phyloP scores from a whole-genome alignment of 2,329 filamentous ascomycete species.

The Mollisia scopiformis region DNA sequence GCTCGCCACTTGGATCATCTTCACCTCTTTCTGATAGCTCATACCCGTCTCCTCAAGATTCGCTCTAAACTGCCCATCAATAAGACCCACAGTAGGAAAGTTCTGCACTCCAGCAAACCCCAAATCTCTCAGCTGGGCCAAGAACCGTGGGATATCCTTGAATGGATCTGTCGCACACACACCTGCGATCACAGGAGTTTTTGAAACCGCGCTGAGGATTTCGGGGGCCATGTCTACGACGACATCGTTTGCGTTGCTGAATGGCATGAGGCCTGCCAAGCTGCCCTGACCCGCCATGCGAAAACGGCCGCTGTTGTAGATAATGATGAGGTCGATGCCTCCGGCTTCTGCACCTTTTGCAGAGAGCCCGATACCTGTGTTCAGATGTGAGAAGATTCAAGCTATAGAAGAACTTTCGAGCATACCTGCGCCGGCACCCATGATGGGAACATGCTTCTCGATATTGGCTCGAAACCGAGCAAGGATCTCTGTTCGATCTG shows the following conservation, averaged over 20 bases:
- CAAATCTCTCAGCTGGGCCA: constrained; percentile 59
- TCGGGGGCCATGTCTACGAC: constrained; percentile 72
- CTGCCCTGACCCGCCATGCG: constrained; percentile 74
- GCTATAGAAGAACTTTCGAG: not conserved
- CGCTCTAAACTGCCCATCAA: constrained; percentile 68
- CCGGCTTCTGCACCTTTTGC: constrained; percentile 73
- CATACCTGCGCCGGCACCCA: constrained; percentile 67
- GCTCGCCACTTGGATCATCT: constrained; percentile 64
- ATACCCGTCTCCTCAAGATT: constrained; percentile 75
- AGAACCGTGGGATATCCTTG: constrained; percentile 61
- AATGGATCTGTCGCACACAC: constrained; percentile 75
- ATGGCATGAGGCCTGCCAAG: constrained; percentile 71
- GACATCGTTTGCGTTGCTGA: constrained; percentile 70
- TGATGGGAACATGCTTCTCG: constrained; percentile 57
- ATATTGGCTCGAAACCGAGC: constrained; percentile 56
- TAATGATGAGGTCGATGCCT: constrained; percentile 69
- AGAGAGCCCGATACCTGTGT: constrained; percentile 65
- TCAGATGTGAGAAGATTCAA: not conserved
- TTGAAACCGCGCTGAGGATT: constrained; percentile 65
- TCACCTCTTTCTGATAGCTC: constrained; percentile 68
- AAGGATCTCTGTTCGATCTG: constrained; percentile 58
- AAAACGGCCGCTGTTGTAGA: constrained; percentile 74
- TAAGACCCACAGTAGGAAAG: constrained; percentile 73
- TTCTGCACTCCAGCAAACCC: constrained; percentile 75
- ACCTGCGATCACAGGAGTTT: constrained; percentile 69